Percentiles rank a stretch among this genome's conserved stretches.
Evolutionary conservation across 1,284 basidiomycete species (phyloP).

Genomic region (Caloboletus firmus): DNA sequence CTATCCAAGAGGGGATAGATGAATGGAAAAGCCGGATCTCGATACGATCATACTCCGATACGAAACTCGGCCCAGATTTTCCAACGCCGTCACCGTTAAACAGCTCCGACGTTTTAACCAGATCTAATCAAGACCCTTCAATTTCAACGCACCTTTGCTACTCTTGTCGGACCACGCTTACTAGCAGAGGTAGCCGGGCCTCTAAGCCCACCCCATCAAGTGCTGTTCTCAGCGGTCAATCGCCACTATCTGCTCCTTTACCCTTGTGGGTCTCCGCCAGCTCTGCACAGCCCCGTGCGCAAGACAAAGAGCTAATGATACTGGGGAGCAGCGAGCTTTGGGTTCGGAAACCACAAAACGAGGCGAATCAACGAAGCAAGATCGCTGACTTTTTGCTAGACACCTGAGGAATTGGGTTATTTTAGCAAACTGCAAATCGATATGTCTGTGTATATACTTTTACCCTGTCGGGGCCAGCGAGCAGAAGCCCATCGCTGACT

Average conservation of each 20-base stretch:
- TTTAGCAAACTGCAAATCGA: too few species aligned
- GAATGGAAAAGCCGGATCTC: slow-evolving; percentile 76
- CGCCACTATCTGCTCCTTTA: slow-evolving; percentile 25
- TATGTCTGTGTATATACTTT: too few species aligned
- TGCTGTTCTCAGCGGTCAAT: neutral
- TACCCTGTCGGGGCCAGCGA: too few species aligned
- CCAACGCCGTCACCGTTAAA: slow-evolving; percentile 1
- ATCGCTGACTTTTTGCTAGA: slow-evolving; percentile 41
- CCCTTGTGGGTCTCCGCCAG: slow-evolving; percentile 40
- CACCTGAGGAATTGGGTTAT: neutral
- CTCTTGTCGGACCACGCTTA: slow-evolving; percentile 70
- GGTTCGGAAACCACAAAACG: slow-evolving; percentile 22
- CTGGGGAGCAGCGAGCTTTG: slow-evolving; percentile 22
- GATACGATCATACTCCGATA: slow-evolving; percentile 54
- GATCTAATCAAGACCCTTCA: slow-evolving; percentile 24
- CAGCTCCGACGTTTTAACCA: slow-evolving; percentile 20
- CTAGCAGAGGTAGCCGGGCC: slow-evolving; percentile 57
- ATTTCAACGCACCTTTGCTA: slow-evolving; percentile 67
- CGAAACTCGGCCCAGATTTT: slow-evolving; percentile 18
- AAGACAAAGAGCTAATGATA: neutral
- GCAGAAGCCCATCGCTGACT: too few species aligned
- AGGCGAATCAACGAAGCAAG: slow-evolving; percentile 32
- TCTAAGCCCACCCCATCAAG: slow-evolving; percentile 13
- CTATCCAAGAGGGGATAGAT: slow-evolving; percentile 65
- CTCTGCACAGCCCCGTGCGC: slow-evolving; percentile 3